phyloP scores from a whole-genome alignment of 2,329 filamentous ascomycete genomes.

The Cryphonectria parasitica region DNA sequence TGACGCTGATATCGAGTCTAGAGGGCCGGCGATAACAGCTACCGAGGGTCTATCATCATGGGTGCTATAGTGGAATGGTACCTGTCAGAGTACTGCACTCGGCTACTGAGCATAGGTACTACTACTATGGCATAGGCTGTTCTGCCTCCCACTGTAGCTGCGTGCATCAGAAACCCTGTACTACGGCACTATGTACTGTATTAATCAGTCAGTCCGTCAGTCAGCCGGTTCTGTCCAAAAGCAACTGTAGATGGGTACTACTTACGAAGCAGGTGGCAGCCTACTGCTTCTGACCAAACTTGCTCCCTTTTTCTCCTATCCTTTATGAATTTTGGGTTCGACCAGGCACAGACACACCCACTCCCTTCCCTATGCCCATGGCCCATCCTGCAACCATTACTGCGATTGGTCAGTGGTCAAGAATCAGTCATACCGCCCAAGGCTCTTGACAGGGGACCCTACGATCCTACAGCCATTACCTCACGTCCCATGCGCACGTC shows the following conservation, averaged over 20 bases:
- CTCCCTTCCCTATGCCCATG: not conserved
- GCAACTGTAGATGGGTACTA: not conserved
- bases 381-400: not conserved
- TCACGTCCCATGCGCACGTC: not conserved
- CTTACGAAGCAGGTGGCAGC: constrained; percentile 1
- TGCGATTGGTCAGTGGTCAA: not conserved
- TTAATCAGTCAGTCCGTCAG: no score
- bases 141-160: not conserved
- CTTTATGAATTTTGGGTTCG: not conserved
- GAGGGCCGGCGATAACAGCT: not conserved
- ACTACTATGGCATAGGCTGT: no score
- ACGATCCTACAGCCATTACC: constrained; percentile 1
- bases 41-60: not conserved
- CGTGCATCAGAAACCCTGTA: not conserved
- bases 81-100: not conserved
- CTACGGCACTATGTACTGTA: no score
- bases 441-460: constrained; percentile 9
- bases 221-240: not conserved
- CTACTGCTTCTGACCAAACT: not conserved
- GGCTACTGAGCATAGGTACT: not conserved
- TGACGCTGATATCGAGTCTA: not conserved
- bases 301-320: not conserved
- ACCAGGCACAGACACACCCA: not conserved
- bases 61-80: not conserved
- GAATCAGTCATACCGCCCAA: constrained; percentile 13